Evolutionary conservation across 73 alveolate genomes (phyloP).

Genomic region (Breviolum minutum): DNA sequence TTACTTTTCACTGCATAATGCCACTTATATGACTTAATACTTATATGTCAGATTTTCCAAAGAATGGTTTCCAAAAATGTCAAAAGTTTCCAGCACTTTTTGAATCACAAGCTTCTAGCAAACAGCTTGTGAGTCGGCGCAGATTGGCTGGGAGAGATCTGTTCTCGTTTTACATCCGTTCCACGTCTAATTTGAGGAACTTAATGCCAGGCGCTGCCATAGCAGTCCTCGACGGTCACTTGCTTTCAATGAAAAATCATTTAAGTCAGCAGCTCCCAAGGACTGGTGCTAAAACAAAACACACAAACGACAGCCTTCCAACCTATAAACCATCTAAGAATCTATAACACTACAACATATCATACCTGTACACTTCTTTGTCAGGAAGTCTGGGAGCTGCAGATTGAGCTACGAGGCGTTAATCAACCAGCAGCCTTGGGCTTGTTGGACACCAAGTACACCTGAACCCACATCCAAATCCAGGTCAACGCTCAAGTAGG

Average conservation of each 20-base stretch:
- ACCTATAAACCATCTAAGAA: too few relatives aligned
- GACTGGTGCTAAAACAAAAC: not conserved
- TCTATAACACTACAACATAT: too few relatives aligned
- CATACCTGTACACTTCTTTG: too few relatives aligned
- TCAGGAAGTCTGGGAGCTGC: not conserved
- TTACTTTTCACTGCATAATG: too few relatives aligned
- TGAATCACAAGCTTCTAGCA: too few relatives aligned
- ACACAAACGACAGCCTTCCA: too few relatives aligned
- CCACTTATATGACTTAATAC: too few relatives aligned
- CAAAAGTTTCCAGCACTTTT: too few relatives aligned
- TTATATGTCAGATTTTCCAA: too few relatives aligned
- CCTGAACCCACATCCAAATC: slow-evolving; percentile 8
- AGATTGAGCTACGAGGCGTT: not conserved
- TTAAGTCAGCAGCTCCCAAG: not conserved
- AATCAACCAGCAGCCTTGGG: slow-evolving; percentile 72
- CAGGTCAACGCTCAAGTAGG: not conserved
- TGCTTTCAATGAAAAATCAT: not conserved
- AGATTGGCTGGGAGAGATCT: not conserved
- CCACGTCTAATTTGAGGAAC: not conserved
- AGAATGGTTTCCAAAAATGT: too few relatives aligned
- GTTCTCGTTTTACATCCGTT: not conserved
- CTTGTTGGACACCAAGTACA: slow-evolving; percentile 85
- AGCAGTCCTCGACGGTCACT: slow-evolving; percentile 11
- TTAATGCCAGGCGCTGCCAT: slow-evolving; percentile 1
- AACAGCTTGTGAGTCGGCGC: not conserved